Base-by-base conservation (phyloP, 495 filamentous ascomycete genomes). In the Talaromyces adpressus region DNA sequence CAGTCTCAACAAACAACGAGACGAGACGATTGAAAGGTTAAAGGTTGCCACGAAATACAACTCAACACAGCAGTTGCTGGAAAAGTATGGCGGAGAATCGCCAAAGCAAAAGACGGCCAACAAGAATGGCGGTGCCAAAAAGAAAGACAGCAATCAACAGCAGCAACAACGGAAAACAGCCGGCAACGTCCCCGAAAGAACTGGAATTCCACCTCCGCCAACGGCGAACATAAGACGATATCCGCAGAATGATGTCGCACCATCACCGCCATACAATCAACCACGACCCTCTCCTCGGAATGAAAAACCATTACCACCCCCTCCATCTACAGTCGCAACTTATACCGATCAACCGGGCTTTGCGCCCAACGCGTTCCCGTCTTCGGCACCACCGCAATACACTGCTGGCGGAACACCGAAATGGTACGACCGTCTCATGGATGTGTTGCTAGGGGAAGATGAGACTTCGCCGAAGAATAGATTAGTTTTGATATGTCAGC, bases 11-110 rank as follows among this genome's bases (percentile, higher is more conserved):
- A 81, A 84, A 62, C 89, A 97, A 74, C 86, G 92, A 53, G 84
- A 89, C 59, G 85, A 86, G 68, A 95, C 92, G 1, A 97, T 98
- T 66, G 90, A 95, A 70, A 93, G 92, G 75, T 85, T 98, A 57
- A 98, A 98, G 75, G 84, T 85, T 30, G 92, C 92, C 20, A 98
- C 94, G 36, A 96, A 90, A 71, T 98, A 95, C 77, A 89, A 97
- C 74, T 92, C 92, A 6, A 98, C 94, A 16, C 89, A 95, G 70
- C 86, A 96, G 68, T 75, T 98, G 58, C 84, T 98, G 2, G 90
- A 98, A 69, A 98, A 97, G 70, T 98, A 98, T 72, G 93, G 91
- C 41, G 90, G 85, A 0, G 77, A 82, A 41, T 79, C 83, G 18
- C 80, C 79, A 0, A 76, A 78, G 70, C 72, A 85, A 64, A 67